A percentile compares a stretch with the other conserved stretches of the same genome.
These are phyloP conservation scores for Tolypocladium endophyticum DNA, from an alignment of 2,329 filamentous ascomycete species.

Conservation along the genomic window DNA sequence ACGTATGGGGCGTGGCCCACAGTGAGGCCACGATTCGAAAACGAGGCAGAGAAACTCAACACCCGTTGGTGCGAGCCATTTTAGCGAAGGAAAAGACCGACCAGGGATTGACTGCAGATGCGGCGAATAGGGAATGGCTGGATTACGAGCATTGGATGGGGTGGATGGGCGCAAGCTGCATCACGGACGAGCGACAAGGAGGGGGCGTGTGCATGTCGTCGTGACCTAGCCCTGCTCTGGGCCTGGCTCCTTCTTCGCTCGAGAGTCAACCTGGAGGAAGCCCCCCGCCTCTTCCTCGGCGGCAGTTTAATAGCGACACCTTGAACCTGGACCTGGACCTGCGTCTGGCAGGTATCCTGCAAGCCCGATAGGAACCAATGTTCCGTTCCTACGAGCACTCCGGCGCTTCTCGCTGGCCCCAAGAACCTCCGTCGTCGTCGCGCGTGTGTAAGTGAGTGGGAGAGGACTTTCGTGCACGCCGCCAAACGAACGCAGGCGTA, in stretches of 20 bases:
- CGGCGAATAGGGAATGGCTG: not conserved
- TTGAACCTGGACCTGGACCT: conserved; percentile 1
- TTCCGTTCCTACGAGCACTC: not conserved
- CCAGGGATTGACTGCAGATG: not conserved
- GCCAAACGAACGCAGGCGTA: not conserved
- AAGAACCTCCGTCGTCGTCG: too few relatives aligned
- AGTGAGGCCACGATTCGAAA: not conserved
- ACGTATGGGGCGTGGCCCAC: not conserved
- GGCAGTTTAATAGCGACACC: not conserved
- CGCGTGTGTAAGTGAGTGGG: not conserved
- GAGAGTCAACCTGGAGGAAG: not conserved
- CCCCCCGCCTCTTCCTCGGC: not conserved
- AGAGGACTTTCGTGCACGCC: not conserved
- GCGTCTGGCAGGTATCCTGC: not conserved
- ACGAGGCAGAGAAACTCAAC: not conserved
- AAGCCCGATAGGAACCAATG: not conserved
- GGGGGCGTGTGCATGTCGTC: not conserved
- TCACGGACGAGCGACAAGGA: not conserved
- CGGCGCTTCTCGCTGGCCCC: not conserved
- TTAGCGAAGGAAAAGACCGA: not conserved
- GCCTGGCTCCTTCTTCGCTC: not conserved
- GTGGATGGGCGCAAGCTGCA: not conserved
- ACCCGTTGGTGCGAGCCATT: not conserved
- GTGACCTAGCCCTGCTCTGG: not conserved
- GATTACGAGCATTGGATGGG: not conserved